Conservation (phyloP, 2,329 filamentous ascomycete species). For the Microsporum canis region DNA sequence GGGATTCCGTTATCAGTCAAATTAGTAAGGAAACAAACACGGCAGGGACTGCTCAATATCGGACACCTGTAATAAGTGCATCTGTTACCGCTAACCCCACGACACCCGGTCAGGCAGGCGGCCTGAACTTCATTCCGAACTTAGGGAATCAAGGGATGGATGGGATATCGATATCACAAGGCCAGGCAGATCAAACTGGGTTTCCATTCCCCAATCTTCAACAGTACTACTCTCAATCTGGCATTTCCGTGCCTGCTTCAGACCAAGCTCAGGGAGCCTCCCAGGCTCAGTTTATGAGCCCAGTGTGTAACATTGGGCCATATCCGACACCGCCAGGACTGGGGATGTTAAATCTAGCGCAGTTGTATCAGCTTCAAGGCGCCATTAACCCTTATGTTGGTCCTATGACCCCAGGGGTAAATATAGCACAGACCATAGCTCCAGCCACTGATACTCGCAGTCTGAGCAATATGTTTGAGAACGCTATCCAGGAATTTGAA, state of each 20-base stretch:
- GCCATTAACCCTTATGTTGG: neutral
- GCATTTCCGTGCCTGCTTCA: neutral
- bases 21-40: neutral
- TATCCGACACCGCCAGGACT: neutral
- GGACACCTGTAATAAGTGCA: neutral
- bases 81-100: neutral
- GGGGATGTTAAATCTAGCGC: neutral
- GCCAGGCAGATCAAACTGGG: neutral
- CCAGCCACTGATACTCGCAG: neutral
- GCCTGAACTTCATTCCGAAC: neutral
- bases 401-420: neutral
- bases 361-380: neutral
- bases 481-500: slow-evolving; percentile 22
- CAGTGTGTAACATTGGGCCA: slow-evolving; percentile 3
- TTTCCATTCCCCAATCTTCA: slow-evolving; percentile 4
- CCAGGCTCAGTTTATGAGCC: slow-evolving; percentile 2
- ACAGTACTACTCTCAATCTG: slow-evolving; percentile 1
- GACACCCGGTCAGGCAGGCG: neutral
- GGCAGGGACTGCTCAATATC: neutral
- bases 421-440: neutral
- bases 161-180: slow-evolving; percentile 8
- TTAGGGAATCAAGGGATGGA: slow-evolving; percentile 6
- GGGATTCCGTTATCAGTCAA: neutral
- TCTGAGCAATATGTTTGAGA: slow-evolving; percentile 20
- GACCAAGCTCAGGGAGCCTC: slow-evolving; percentile 4